A percentile compares a stretch with the other conserved stretches of the same genome.
Conservation (phyloP, 2,329 filamentous ascomycete species). For the Penicillium occitanis region DNA sequence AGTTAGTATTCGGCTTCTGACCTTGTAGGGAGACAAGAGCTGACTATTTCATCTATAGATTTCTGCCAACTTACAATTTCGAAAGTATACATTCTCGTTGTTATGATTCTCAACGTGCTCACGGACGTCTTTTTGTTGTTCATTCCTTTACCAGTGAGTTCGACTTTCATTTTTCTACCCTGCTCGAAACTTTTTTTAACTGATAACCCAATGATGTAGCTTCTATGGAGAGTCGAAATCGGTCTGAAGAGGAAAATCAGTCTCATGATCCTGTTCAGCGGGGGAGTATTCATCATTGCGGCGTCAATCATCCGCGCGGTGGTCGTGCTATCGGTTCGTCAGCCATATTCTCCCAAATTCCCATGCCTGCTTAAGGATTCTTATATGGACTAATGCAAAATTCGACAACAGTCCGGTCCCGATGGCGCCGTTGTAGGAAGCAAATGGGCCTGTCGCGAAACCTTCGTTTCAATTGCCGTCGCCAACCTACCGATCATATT, state of each 20-base stretch:
- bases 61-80: constrained; percentile 51
- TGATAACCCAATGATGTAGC: constrained; percentile 27
- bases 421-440: constrained; percentile 39
- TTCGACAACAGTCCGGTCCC: constrained; percentile 28
- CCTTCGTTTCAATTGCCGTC: constrained; percentile 44
- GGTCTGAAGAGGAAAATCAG: constrained; percentile 50
- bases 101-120: constrained; percentile 51
- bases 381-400: neutral
- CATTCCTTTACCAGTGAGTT: constrained; percentile 55
- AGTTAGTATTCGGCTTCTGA: constrained; percentile 40
- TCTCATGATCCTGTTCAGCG: constrained; percentile 54
- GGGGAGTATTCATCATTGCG: constrained; percentile 55
- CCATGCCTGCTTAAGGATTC: neutral
- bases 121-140: constrained; percentile 60
- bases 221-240: constrained; percentile 55
- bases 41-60: constrained; percentile 31
- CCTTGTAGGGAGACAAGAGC: neutral
- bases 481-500: constrained; percentile 45
- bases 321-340: constrained; percentile 40
- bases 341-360: neutral
- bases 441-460: constrained; percentile 45
- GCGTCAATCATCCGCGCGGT: constrained; percentile 54
- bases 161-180: neutral
- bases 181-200: neutral
- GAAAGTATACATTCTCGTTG: constrained; percentile 48